Evolutionary conservation across 805 yeast genomes (phyloP), one percentile per base, ranked within the genome.

Genomic region (Starmerella sirachaensis): DNA sequence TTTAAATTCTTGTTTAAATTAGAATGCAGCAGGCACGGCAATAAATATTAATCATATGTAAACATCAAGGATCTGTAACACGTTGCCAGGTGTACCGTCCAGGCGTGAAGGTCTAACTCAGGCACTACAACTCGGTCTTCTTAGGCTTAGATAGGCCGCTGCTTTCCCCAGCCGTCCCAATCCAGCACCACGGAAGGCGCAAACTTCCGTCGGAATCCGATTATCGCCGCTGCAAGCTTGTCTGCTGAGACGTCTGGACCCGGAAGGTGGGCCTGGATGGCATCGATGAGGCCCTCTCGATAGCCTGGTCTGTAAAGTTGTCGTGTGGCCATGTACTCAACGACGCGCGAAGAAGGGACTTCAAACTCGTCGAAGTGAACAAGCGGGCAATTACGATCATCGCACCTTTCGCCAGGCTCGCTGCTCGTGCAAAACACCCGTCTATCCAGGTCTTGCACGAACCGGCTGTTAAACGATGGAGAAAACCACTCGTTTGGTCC

Each of bases 311-410:
- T 18, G 25, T 38, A 36, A 3, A 47, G 8, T 9, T 35, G 31
- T 3, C 46, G 43, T 20, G 41, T 34, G 11, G 48, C 42, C 40
- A 48, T 42, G 37, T 44, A 43, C 27, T 43, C 31, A 29, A 48
- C 39, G 4, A 48, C 31, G 10, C 20, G 25, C 9, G 12, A 18
- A 10, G 38, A 27, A 5, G 36, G 28, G 6, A 40, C 40, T 14
- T 33, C 38, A 38, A 41, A 51, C 25, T 50, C 52, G 17, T 22
- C 12, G 30, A 37, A 38, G 35, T 51, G 55, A 11, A 47, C 42
- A 14, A 29, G 25, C 18, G n/a, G 28, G 24, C 55, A 51, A 23
- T 14, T 18, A 28, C 19, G 21, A 8, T 30, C 33, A 12, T 7
- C 16, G 13, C 52, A 47, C 13, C 13, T 16, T 10, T 19, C 19